A percentile compares a stretch with the other conserved stretches of the same genome.
phyloP scores from a whole-genome alignment of 192 early-diverging fungal genomes.

The Coemansia sp. region DNA sequence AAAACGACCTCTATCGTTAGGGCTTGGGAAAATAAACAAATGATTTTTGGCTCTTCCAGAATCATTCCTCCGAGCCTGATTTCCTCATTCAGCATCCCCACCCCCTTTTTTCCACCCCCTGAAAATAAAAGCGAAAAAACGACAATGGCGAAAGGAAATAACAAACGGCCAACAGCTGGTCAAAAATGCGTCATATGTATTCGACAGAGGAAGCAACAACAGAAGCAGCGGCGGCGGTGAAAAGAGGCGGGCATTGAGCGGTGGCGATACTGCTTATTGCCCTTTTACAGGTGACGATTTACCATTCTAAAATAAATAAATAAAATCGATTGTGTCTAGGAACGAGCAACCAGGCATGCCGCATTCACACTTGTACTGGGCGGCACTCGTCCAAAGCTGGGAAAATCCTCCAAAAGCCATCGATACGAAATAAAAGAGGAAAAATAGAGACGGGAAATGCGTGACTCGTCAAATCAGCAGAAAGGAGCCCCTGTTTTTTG shows the following conservation, averaged over 20 bases:
- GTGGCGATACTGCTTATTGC: background rate
- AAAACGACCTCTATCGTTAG: too few relatives aligned
- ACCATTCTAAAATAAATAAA: background rate
- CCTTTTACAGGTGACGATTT: background rate
- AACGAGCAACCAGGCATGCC: background rate
- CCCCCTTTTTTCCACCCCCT: background rate
- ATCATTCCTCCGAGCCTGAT: too few relatives aligned
- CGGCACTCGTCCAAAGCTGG: background rate
- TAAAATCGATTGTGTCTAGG: background rate
- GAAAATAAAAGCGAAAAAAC: background rate
- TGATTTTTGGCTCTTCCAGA: too few relatives aligned
- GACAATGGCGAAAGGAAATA: too few relatives aligned
- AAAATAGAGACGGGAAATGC: background rate
- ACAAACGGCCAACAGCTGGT: too few relatives aligned
- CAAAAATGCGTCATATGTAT: background rate
- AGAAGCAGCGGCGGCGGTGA: too few relatives aligned
- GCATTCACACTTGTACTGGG: background rate
- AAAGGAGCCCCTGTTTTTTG: constrained; percentile 10
- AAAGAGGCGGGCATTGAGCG: too few relatives aligned
- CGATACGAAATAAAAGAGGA: background rate
- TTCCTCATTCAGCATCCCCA: background rate
- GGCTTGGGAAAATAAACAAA: too few relatives aligned
- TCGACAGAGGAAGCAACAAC: too few relatives aligned
- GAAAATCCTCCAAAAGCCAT: background rate
- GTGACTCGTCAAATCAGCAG: constrained; percentile 1